Evolutionary conservation across 208 protist species (phyloP), one percentile per base, ranked within the genome.

Genomic region (Trypanosoma scelopori): DNA sequence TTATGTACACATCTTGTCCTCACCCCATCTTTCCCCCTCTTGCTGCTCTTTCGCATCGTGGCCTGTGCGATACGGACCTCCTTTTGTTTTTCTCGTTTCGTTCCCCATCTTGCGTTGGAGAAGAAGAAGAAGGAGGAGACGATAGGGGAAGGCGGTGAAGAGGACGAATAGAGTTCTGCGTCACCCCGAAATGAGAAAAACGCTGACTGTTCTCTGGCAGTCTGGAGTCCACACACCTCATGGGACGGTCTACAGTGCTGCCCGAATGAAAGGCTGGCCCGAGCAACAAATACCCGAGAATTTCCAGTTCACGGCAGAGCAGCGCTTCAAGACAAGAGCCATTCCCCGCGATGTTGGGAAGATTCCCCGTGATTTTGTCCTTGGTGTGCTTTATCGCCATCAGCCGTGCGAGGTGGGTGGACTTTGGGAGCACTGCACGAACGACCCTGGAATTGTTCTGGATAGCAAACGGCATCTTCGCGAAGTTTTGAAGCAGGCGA

Each of bases 401-500:
- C 91, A 96, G 69, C 91, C 91, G 12, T 96, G 91, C 57, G 85
- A 93, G 69, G 81, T 96, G 12, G 69, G 72, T n/a, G 57, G 76
- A 4, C 79, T 96, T 20, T 96, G 91, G 91, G 76, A 87, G 67
- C 55, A 83, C 46, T 96, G 91, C 78, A 81, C 77, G 32, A 63
- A 65, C 16, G 91, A 94, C 63, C 81, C 91, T 15, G 79, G 81
- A 50, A 90, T 85, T 37, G 88, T 94, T n/a, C 82, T 96, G 0
- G 91, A 96, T 65, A 94, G 88, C 75, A 94, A 93, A 69, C 68
- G 82, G n/a, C 91, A 96, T 65, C 84, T 96, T 58, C 88, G 91
- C 45, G 79, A 89, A 37, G 91, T 96, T 35, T 77, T 94, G 47
- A 78, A 92, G 60, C 91, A 96, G 74, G 82, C 86, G 30, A 71